These are phyloP conservation scores for Colletotrichum lupini DNA, from an alignment of 2,329 filamentous ascomycete genomes.

Conservation along the genomic window DNA sequence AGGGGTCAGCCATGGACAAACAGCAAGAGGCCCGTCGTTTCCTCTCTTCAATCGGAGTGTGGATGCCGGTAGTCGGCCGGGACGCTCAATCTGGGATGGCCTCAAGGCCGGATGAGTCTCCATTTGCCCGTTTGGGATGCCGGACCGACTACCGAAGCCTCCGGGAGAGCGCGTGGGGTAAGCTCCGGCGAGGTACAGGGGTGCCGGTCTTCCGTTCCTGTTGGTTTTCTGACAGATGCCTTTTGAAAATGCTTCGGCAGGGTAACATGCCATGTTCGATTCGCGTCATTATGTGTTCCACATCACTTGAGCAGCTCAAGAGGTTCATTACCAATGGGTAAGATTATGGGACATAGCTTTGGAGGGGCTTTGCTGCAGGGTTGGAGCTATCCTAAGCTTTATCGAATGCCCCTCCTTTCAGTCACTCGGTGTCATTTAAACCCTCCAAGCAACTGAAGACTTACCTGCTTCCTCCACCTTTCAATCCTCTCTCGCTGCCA, in stretches of 20 bases:
- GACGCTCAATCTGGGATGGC: conserved; percentile 1
- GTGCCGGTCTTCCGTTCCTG: not conserved
- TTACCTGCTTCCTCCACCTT: not conserved
- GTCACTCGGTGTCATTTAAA: not conserved
- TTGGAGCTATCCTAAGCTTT: not conserved
- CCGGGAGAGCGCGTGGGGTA: not conserved
- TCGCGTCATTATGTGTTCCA: no score
- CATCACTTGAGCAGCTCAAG: not conserved
- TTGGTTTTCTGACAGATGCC: not conserved
- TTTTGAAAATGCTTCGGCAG: not conserved
- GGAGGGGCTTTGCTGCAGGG: not conserved
- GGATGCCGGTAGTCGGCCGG: conserved; percentile 22
- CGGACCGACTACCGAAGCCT: conserved; percentile 28
- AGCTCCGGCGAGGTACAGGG: not conserved
- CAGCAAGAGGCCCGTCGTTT: not conserved
- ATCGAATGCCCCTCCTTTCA: not conserved
- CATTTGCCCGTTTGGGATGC: not conserved
- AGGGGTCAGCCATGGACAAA: not conserved
- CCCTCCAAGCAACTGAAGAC: not conserved
- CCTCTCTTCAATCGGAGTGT: not conserved
- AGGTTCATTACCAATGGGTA: not conserved
- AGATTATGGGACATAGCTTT: not conserved
- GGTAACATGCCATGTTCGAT: not conserved
- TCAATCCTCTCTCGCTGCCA: no score
- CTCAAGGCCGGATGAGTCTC: not conserved